Conservation (phyloP, 352 stramenopile species). For the Pythium grandisporangium region DNA sequence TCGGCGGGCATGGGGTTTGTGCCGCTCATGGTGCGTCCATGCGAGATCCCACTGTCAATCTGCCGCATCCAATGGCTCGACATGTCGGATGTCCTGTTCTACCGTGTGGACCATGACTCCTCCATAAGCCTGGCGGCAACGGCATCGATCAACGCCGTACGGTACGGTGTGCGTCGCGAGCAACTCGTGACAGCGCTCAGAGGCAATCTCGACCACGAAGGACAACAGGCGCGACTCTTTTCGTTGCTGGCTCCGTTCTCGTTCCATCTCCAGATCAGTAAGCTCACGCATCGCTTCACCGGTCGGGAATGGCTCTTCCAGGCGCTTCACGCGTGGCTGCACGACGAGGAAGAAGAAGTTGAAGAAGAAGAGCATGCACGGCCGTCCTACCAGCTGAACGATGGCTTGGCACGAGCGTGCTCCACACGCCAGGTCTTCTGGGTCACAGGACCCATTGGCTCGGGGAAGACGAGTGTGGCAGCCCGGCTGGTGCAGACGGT, state of each 20-base stretch:
- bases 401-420: too few relatives aligned
- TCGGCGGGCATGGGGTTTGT: constrained; percentile 56
- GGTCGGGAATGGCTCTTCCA: constrained; percentile 60
- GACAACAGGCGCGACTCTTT: constrained; percentile 56
- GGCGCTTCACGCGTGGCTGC: constrained; percentile 35
- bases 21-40: constrained; percentile 57
- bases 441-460: constrained; percentile 60
- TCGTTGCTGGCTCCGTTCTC: constrained; percentile 55
- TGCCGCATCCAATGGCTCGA: constrained; percentile 80
- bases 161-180: constrained; percentile 36
- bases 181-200: constrained; percentile 48
- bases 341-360: too few relatives aligned
- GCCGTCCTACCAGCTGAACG: too few relatives aligned
- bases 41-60: constrained; percentile 73
- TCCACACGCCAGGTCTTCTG: constrained; percentile 44
- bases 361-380: too few relatives aligned
- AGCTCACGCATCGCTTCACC: constrained; percentile 48
- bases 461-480: constrained; percentile 53
- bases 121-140: constrained; percentile 7
- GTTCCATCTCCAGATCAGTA: constrained; percentile 69
- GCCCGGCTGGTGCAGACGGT: constrained; percentile 56
- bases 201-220: constrained; percentile 64
- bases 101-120: constrained; percentile 10
- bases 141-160: constrained; percentile 29
- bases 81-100: constrained; percentile 56